phyloP scores from a whole-genome alignment of 228 moss, liverwort and hornwort genomes.

The Sphagnum magellanicum region DNA sequence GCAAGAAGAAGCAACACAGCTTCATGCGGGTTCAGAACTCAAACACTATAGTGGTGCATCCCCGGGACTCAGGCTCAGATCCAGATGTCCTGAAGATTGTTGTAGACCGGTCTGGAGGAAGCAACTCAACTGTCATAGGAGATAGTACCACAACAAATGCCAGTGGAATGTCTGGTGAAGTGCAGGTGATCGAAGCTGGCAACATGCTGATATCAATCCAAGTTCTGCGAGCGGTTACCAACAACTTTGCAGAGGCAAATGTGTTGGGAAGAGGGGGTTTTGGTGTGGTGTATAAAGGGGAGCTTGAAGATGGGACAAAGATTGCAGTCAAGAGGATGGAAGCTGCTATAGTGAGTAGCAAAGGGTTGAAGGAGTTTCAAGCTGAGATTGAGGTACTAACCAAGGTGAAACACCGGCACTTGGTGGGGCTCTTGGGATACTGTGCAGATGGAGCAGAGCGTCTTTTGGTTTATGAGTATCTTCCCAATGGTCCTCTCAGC shows the following conservation, averaged over 20 bases:
- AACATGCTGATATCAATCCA: constrained; percentile 78
- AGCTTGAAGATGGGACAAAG: constrained; percentile 78
- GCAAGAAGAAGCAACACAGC: constrained; percentile 21
- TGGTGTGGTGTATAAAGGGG: constrained; percentile 91
- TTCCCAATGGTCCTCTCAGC: constrained; percentile 84
- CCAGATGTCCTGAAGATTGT: constrained; percentile 74
- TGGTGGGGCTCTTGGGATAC: constrained; percentile 81
- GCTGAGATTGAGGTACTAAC: constrained; percentile 91
- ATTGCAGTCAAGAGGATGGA: constrained; percentile 98
- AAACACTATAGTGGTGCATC: constrained; percentile 75
- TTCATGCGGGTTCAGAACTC: constrained; percentile 45
- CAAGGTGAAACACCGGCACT: constrained; percentile 80
- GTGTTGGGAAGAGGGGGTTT: constrained; percentile 87
- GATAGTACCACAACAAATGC: constrained; percentile 13
- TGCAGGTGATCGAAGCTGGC: constrained; percentile 69
- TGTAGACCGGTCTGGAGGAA: constrained; percentile 15
- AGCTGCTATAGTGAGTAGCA: constrained; percentile 82
- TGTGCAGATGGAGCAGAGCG: constrained; percentile 83
- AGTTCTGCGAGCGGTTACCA: constrained; percentile 68
- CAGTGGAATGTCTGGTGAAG: constrained; percentile 60
- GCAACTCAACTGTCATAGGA: background rate
- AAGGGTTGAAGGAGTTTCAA: constrained; percentile 87
- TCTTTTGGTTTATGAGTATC: constrained; percentile 90
- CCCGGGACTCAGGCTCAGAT: constrained; percentile 72
- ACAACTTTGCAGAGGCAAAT: constrained; percentile 80